Percentiles rank a stretch among this genome's conserved stretches.
Evolutionary conservation across 2,329 filamentous ascomycete species (phyloP).

Genomic region (Corniculantispora saksenae): DNA sequence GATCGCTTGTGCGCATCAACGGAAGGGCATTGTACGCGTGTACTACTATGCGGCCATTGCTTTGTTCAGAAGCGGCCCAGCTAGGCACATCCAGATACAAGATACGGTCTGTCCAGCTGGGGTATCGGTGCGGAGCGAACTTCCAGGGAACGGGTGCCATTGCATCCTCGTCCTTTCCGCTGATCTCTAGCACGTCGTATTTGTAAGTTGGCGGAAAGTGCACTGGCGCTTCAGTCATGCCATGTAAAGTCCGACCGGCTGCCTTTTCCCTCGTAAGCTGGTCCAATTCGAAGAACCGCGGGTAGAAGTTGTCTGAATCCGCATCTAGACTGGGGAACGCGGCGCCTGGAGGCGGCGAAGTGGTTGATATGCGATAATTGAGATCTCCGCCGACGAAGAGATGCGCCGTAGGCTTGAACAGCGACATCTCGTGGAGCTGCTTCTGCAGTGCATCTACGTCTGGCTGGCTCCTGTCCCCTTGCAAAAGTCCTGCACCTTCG

Average conservation of each 20-base stretch:
- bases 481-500: constrained; percentile 16
- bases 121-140: constrained; percentile 83
- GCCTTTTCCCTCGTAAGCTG: constrained; percentile 74
- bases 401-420: constrained; percentile 75
- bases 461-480: constrained; percentile 24
- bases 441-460: constrained; percentile 36
- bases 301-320: constrained; percentile 62
- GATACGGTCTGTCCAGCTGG: constrained; percentile 91
- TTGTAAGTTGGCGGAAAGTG: constrained; percentile 94
- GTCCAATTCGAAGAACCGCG: constrained; percentile 69
- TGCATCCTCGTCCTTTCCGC: constrained; percentile 33
- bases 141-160: constrained; percentile 55
- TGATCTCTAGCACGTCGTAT: constrained; percentile 55
- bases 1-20: constrained; percentile 80
- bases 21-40: constrained; percentile 74
- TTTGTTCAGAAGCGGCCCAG: constrained; percentile 43
- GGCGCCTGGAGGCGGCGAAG: constrained; percentile 61
- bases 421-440: constrained; percentile 57
- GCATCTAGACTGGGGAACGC: constrained; percentile 62
- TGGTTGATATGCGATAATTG: constrained; percentile 85
- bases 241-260: constrained; percentile 73
- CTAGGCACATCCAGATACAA: constrained; percentile 68
- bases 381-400: constrained; percentile 89
- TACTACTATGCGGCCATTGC: constrained; percentile 46
- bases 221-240: constrained; percentile 72